These are phyloP conservation scores for Argentina anserina DNA, from an alignment of 306 rosid genomes.

Conservation along the genomic window DNA sequence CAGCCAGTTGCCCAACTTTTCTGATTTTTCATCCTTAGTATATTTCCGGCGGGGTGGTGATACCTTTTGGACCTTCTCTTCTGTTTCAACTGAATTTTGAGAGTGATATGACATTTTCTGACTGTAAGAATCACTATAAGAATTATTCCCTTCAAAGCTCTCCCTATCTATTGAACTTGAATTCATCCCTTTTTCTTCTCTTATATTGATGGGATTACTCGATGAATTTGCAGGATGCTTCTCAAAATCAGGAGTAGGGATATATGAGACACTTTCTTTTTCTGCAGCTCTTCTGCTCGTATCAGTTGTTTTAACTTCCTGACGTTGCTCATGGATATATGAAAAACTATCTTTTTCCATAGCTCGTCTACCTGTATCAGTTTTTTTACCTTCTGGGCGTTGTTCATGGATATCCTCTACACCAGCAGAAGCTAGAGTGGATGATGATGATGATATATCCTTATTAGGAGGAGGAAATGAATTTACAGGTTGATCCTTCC, in stretches of 20 bases:
- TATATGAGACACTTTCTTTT: slow-evolving; percentile 50
- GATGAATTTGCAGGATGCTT: slow-evolving; percentile 47
- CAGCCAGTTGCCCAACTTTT: slow-evolving; percentile 54
- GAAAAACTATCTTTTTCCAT: slow-evolving; percentile 53
- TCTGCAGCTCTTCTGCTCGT: slow-evolving; percentile 48
- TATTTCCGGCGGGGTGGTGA: slow-evolving; percentile 85
- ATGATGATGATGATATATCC: slow-evolving; percentile 57
- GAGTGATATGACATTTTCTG: slow-evolving; percentile 55
- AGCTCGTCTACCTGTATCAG: slow-evolving; percentile 50
- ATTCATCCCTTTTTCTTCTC: slow-evolving; percentile 53
- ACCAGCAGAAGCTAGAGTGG: slow-evolving; percentile 43
- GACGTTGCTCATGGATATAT: slow-evolving; percentile 44
- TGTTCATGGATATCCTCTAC: slow-evolving; percentile 55
- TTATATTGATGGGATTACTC: slow-evolving; percentile 38
- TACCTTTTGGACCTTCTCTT: slow-evolving; percentile 71
- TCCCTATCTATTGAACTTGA: slow-evolving; percentile 53
- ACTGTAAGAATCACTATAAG: slow-evolving; percentile 43
- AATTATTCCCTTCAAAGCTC: slow-evolving; percentile 56
- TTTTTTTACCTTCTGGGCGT: slow-evolving; percentile 55
- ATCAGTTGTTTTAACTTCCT: slow-evolving; percentile 58
- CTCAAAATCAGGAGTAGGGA: slow-evolving; percentile 59
- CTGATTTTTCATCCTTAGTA: slow-evolving; percentile 70
- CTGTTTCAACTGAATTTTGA: slow-evolving; percentile 48
- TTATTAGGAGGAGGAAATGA: slow-evolving; percentile 42
- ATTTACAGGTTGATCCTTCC: slow-evolving; percentile 69